Evolutionary conservation across 257 asterid genomes (phyloP).

Genomic region (Eucommia ulmoides): DNA sequence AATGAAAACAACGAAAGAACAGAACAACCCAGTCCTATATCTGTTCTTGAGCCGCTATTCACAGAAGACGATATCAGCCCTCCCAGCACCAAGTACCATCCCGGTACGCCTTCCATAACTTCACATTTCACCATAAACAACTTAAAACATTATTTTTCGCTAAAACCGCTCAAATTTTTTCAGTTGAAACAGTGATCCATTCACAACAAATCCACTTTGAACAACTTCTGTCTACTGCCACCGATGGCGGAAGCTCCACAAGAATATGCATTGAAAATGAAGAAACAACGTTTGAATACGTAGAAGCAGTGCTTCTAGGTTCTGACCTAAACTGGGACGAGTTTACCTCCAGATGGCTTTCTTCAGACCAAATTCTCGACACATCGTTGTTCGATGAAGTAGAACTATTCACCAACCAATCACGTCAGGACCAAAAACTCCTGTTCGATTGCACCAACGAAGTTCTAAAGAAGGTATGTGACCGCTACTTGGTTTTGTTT

Average conservation of each 20-base stretch:
- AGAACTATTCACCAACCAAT: conserved; percentile 66
- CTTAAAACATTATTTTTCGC: too few species aligned
- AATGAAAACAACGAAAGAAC: conserved; percentile 30
- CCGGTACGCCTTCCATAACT: conserved; percentile 44
- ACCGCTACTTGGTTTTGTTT: conserved; percentile 39
- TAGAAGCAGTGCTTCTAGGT: conserved; percentile 94
- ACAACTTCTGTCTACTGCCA: conserved; percentile 28
- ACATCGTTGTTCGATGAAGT: conserved; percentile 73
- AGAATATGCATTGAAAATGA: conserved; percentile 57
- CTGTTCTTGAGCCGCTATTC: conserved; percentile 81
- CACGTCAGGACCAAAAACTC: conserved; percentile 62
- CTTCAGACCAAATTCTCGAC: conserved; percentile 55
- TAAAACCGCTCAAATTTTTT: too few species aligned
- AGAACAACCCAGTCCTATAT: conserved; percentile 78
- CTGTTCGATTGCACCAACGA: conserved; percentile 77
- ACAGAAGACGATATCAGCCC: conserved; percentile 78
- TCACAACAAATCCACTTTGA: conserved; percentile 66
- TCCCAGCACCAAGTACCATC: conserved; percentile 36
- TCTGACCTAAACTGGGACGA: conserved; percentile 95
- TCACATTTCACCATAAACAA: too few species aligned
- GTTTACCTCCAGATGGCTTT: conserved; percentile 64
- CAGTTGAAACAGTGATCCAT: conserved; percentile 53
- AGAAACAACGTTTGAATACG: conserved; percentile 97
- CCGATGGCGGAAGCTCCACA: conserved; percentile 38
- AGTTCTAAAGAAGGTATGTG: conserved; percentile 53